Conservation (phyloP, 176 grass and related monocot genomes). For the Oryza officinalis region DNA sequence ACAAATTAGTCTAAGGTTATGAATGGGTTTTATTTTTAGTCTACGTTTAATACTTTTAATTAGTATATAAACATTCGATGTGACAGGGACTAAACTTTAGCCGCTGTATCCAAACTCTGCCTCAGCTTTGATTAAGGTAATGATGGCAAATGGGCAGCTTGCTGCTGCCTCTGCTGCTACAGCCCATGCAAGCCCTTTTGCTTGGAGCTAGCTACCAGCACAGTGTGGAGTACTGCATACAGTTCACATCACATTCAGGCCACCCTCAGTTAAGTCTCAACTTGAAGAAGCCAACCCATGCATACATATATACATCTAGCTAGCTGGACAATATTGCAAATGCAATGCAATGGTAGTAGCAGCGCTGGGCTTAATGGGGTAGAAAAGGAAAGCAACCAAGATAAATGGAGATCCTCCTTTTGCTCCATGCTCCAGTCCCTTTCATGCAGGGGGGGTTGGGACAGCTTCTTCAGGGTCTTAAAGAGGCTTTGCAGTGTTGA, state of each 20-base stretch:
- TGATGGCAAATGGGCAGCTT: constrained; percentile 68
- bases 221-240: background rate
- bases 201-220: constrained; percentile 38
- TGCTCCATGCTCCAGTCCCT: constrained; percentile 48
- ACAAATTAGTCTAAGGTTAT: too few relatives aligned
- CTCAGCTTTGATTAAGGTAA: constrained; percentile 84
- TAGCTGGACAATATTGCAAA: background rate
- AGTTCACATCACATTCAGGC: background rate
- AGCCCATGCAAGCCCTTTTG: constrained; percentile 64
- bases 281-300: background rate
- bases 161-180: constrained; percentile 33
- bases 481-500: constrained; percentile 49
- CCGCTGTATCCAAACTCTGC: too few relatives aligned
- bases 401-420: constrained; percentile 28
- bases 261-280: background rate
- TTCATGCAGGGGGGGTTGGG: constrained; percentile 43
- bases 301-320: background rate
- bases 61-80: too few relatives aligned
- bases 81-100: too few relatives aligned
- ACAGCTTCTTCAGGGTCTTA: constrained; percentile 37
- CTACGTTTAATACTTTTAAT: too few relatives aligned
- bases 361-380: background rate
- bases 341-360: background rate
- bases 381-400: background rate
- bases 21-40: too few relatives aligned